A percentile compares a stretch with the other conserved stretches of the same genome.
Evolutionary conservation across 805 yeast genomes (phyloP).

Genomic region (Lipomyces sp.): DNA sequence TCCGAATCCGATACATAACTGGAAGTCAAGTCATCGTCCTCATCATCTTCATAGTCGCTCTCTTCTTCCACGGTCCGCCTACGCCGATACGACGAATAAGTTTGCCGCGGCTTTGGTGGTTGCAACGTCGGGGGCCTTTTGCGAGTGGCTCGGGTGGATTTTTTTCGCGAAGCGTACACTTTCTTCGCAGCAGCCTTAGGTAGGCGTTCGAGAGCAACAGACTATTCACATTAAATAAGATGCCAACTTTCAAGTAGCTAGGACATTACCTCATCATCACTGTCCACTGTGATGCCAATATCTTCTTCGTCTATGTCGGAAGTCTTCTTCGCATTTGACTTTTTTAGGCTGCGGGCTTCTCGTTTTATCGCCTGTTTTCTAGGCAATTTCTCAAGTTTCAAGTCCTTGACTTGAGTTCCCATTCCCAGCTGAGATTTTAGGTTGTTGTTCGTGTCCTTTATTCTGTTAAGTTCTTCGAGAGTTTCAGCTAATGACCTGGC

Average conservation of each 20-base stretch:
- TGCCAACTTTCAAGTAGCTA: not conserved
- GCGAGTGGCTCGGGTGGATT: not conserved
- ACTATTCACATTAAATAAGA: not conserved
- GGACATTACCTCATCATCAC: conserved; percentile 5
- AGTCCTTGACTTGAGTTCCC: not conserved
- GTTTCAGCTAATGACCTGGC: conserved; percentile 16
- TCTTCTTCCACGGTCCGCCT: not conserved
- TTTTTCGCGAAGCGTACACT: not conserved
- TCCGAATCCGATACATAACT: conserved; percentile 7
- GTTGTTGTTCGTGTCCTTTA: conserved; percentile 16
- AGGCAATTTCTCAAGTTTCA: not conserved
- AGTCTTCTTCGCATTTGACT: not conserved
- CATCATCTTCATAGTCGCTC: conserved; percentile 2
- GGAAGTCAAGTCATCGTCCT: not conserved
- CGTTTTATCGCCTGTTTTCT: not conserved
- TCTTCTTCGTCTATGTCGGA: not conserved
- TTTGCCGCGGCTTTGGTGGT: not conserved
- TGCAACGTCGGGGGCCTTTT: not conserved
- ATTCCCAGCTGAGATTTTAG: conserved; percentile 9
- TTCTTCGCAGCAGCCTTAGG: not conserved
- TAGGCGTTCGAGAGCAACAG: not conserved
- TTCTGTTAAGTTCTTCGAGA: conserved; percentile 12
- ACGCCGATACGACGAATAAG: not conserved
- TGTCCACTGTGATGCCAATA: not conserved
- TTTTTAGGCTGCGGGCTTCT: conserved; percentile 1